These are phyloP conservation scores for Trametes cinnabarina DNA, from an alignment of 768 basidiomycete species.

Conservation along the genomic window DNA sequence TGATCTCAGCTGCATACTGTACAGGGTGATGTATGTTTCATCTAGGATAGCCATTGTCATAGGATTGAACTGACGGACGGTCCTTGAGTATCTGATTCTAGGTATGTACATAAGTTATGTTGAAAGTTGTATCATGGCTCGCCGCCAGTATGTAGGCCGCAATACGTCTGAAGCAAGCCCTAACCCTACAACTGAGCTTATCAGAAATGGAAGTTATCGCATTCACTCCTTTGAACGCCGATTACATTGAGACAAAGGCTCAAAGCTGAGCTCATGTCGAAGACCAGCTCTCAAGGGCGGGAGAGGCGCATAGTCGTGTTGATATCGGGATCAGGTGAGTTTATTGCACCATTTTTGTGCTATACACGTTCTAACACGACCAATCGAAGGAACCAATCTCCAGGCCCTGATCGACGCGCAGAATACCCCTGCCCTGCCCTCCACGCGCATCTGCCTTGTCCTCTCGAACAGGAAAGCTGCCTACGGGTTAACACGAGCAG, in stretches of 20 bases:
- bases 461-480: constrained; percentile 91
- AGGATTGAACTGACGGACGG: neutral
- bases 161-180: neutral
- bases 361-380: neutral
- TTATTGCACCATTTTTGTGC: neutral
- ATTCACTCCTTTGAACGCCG: neutral
- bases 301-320: constrained; percentile 50
- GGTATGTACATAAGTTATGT: too few species aligned
- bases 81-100: too few species aligned
- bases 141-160: neutral
- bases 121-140: too few species aligned
- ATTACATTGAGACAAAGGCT: neutral
- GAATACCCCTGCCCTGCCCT: constrained; percentile 68
- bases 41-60: neutral
- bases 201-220: neutral
- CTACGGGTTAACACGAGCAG: constrained; percentile 83
- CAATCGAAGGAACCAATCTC: constrained; percentile 78
- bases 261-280: constrained; percentile 4
- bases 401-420: constrained; percentile 93
- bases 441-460: constrained; percentile 73
- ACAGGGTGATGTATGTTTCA: neutral
- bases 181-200: neutral
- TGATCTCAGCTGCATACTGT: constrained; percentile 1
- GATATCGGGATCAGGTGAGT: constrained; percentile 63
- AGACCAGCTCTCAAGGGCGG: neutral